Percentiles rank a stretch among this genome's conserved stretches.
Conservation (phyloP, 73 alveolate genomes). For the Paramecium biaurelia region DNA sequence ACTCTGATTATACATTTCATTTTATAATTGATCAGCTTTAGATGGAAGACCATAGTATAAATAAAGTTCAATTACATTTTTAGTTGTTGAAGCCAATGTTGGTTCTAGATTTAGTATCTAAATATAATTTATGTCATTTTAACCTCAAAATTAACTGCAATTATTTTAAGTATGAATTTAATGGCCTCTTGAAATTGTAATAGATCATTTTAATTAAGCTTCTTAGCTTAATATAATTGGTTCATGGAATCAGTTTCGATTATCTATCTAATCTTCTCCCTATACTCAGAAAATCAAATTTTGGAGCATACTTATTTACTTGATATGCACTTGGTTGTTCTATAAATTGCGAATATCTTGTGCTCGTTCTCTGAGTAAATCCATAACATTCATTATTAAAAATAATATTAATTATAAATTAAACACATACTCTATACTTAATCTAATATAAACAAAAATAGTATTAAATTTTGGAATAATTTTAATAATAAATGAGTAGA, state of each 20-base stretch:
- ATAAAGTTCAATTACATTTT: neutral
- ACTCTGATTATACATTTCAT: neutral
- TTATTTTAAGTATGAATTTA: neutral
- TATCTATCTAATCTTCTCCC: conserved; percentile 24
- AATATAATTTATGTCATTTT: neutral
- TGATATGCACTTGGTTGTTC: neutral
- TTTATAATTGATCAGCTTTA: neutral
- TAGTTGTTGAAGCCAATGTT: neutral
- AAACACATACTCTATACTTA: neutral
- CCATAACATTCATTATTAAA: conserved; percentile 37
- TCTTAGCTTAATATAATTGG: neutral
- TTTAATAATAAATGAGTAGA: neutral
- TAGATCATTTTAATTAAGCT: conserved; percentile 13
- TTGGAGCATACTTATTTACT: conserved; percentile 4
- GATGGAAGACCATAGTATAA: neutral
- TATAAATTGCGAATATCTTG: neutral
- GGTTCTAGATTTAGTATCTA: neutral
- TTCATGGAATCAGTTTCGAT: conserved; percentile 15
- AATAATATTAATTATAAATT: neutral
- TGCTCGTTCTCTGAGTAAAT: conserved; percentile 9
- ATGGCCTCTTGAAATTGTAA: neutral
- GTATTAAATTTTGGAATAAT: neutral
- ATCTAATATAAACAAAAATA: neutral
- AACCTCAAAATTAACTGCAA: conserved; percentile 11
- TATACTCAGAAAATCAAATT: neutral